phyloP scores from a whole-genome alignment of 345 rosid genomes.

The Brassica incana region DNA sequence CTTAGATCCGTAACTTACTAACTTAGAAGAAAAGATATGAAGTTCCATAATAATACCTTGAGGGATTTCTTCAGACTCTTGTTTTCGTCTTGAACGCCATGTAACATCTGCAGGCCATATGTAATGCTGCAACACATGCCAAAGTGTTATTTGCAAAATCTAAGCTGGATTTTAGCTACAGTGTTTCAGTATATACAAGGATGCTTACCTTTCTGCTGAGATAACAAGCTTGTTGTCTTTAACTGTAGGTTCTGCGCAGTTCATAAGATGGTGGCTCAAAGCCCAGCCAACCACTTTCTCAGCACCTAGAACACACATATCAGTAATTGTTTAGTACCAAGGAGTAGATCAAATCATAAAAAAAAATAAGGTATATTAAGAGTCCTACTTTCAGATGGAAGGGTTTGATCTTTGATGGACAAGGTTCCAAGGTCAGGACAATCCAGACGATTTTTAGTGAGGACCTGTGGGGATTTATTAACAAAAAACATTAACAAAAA shows the following conservation, averaged over 20 bases:
- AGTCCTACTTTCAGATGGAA: constrained; percentile 70
- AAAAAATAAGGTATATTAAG: constrained; percentile 3
- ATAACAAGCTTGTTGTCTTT: constrained; percentile 70
- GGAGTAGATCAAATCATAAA: not conserved
- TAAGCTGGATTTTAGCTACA: constrained; percentile 13
- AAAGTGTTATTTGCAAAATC: constrained; percentile 12
- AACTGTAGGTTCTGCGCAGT: constrained; percentile 54
- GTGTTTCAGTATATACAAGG: constrained; percentile 16
- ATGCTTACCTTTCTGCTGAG: constrained; percentile 69
- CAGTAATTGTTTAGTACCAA: constrained; percentile 7
- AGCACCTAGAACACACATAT: constrained; percentile 53
- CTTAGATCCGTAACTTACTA: not conserved
- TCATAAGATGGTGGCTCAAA: constrained; percentile 76
- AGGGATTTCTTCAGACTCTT: constrained; percentile 80
- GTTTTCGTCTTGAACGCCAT: constrained; percentile 66
- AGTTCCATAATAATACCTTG: constrained; percentile 49
- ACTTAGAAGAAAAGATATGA: constrained; percentile 9
- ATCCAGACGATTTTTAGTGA: constrained; percentile 62
- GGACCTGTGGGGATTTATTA: constrained; percentile 53
- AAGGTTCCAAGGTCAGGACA: constrained; percentile 80
- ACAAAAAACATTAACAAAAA: constrained; percentile 22
- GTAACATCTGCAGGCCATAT: constrained; percentile 69
- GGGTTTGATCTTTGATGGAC: constrained; percentile 80
- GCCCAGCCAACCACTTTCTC: constrained; percentile 98
- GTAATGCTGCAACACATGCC: constrained; percentile 55